These are phyloP conservation scores for Tuber magnatum DNA, from an alignment of 495 filamentous ascomycete genomes.

Conservation along the genomic window DNA sequence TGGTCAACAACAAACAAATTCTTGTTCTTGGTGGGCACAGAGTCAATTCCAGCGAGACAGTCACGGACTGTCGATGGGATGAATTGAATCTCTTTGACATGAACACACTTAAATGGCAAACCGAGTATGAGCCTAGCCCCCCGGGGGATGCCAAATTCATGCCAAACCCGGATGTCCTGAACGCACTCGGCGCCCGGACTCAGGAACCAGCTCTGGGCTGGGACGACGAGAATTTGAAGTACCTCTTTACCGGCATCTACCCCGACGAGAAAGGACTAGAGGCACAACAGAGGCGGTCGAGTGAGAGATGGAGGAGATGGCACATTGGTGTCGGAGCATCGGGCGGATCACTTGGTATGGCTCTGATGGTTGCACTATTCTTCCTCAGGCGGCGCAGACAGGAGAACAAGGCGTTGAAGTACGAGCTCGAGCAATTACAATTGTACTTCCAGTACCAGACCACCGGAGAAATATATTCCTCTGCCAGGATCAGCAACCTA, in stretches of 20 bases:
- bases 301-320: background rate
- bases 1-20: constrained; percentile 6
- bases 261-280: constrained; percentile 4
- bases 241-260: constrained; percentile 2
- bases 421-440: constrained; percentile 10
- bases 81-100: constrained; percentile 14
- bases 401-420: constrained; percentile 5
- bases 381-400: constrained; percentile 2
- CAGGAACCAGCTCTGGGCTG: constrained; percentile 8
- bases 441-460: constrained; percentile 9
- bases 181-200: background rate
- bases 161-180: background rate
- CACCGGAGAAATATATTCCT: constrained; percentile 2
- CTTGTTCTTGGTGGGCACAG: constrained; percentile 5
- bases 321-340: background rate
- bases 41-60: constrained; percentile 8
- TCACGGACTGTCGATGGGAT: constrained; percentile 3
- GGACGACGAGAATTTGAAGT: constrained; percentile 8
- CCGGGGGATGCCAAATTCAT: background rate
- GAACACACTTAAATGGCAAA: constrained; percentile 1
- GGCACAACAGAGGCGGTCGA: background rate
- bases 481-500: background rate
- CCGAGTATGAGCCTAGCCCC: background rate
- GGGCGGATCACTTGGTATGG: background rate
- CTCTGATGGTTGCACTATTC: background rate